Base-by-base conservation (phyloP, 225 moss, liverwort and hornwort genomes). In the Sphagnum contortum region DNA sequence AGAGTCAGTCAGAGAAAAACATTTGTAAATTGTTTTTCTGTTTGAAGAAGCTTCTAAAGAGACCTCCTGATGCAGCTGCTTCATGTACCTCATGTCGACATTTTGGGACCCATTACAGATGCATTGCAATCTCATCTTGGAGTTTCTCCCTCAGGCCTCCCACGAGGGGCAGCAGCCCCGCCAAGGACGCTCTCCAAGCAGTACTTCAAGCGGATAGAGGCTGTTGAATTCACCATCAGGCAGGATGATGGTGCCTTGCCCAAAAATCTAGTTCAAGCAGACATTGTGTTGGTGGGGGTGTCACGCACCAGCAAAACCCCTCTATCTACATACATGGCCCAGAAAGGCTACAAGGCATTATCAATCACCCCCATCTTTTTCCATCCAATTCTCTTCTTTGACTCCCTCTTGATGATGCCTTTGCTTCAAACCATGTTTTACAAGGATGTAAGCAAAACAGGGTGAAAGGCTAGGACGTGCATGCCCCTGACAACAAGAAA, bases 281-380 rank as follows among this genome's bases (percentile, higher is more conserved):
- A 94, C 73, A 70, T 94, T 11, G 89, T 94, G 45, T 77, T 94
- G 11, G 83, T 79, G 4, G 94, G 94, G 47, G 94, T 94, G 52
- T 94, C 94, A 44, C 79, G 94, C 60, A 94, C 94, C n/a, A 94
- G 94, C 84, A 94, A 94, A 75, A 94, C 94, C n/a, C 94, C 94
- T 61, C 89, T 94, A 57, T 94, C 94, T 64, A 94, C 94, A 45
- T 94, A 94, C 74, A 94, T 94, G 74, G 94, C 94, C 49, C 91
- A 94, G 64, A 94, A 91, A 64, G 94, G 94, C 54, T 94, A 94
- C 79, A 94, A 94, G 85, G 94, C 91, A 68, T 6, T 9, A 52
- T 29, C 29, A 29, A 29, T 29, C 29, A 29, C 29, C 29, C 29
- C 29, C 29, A 29, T 29, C 29, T 29, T 29, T 29, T 29, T 29